Evolutionary conservation across 139 green algal genomes (phyloP), one percentile per base, ranked within the genome.

Genomic region (Closterium sp.): DNA sequence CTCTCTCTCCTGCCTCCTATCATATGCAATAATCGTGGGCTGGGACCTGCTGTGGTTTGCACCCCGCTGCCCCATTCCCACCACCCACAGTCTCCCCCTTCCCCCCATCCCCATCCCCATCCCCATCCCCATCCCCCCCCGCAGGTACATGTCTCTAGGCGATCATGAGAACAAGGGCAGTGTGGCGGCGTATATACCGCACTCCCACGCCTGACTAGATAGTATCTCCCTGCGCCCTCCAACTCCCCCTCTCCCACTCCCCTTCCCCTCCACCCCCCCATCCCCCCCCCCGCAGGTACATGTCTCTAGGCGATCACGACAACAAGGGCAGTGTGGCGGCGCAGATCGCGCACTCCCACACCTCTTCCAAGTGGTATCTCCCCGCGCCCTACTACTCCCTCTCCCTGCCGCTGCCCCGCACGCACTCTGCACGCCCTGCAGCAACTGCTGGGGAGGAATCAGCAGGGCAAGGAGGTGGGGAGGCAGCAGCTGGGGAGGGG

Each of bases 131-230:
- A 1, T 8, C 19, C 38, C 12, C 38, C 12, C 38, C 2, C 38
- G 19, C 38, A 93, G 91, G 91, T 93, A 91, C 16, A 92, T 94
- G 69, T 23, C 91, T 8, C 89, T 94, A n/a, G 91, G 91, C 30
- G 91, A 94, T 90, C 89, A 94, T 38, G 91, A 94, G 36, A 90
- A 94, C 91, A 34, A 90, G 28, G 91, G 91, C 90, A 94, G 87
- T 23, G 91, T 94, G 10, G 31, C 69, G 25, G 91, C 90, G 2
- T 33, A 91, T 64, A 19, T 91, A 4, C 4, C 69, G 10, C 33
- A 93, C 86, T 69, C 91, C 12, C 31, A 88, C 33, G 33, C 16
- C n/a, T 94, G 32, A 19, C 6, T 30, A 87, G 28, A 21, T 94
- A 89, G 91, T 35, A 36, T 34, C 38, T 94, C 32, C 89, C 91